A percentile compares a stretch with the other conserved stretches of the same genome.
Conservation (phyloP, 306 rosid genomes). For the Gleditsia sinensis region DNA sequence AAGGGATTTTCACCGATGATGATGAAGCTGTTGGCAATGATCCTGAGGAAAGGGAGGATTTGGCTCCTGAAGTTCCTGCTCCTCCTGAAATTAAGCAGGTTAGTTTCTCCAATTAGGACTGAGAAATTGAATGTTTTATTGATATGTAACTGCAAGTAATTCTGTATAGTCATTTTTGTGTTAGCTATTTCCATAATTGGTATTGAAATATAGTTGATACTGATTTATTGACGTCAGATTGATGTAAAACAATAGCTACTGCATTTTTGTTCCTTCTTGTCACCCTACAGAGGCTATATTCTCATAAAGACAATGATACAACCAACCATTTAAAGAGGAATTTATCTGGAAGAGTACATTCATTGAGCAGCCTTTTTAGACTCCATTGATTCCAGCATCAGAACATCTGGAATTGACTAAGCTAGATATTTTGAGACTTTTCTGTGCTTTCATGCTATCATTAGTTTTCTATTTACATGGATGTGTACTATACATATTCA, state of each 20-base stretch:
- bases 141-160: background rate
- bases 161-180: background rate
- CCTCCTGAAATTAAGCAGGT: conserved; percentile 99
- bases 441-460: no score
- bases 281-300: background rate
- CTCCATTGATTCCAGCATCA: no score
- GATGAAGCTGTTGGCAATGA: conserved; percentile 93
- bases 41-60: conserved; percentile 93
- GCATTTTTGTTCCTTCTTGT: background rate
- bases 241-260: background rate
- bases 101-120: conserved; percentile 27
- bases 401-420: no score
- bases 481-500: no score
- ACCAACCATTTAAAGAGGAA: background rate
- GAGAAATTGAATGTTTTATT: conserved; percentile 20
- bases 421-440: no score
- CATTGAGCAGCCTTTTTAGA: background rate
- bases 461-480: no score
- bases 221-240: background rate
- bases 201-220: background rate
- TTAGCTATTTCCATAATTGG: background rate
- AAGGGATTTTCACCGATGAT: conserved; percentile 93
- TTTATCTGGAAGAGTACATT: background rate
- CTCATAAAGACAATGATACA: background rate
- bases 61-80: conserved; percentile 93